Conservation (phyloP, 495 filamentous ascomycete species). For the Lentithecium fluviatile region DNA sequence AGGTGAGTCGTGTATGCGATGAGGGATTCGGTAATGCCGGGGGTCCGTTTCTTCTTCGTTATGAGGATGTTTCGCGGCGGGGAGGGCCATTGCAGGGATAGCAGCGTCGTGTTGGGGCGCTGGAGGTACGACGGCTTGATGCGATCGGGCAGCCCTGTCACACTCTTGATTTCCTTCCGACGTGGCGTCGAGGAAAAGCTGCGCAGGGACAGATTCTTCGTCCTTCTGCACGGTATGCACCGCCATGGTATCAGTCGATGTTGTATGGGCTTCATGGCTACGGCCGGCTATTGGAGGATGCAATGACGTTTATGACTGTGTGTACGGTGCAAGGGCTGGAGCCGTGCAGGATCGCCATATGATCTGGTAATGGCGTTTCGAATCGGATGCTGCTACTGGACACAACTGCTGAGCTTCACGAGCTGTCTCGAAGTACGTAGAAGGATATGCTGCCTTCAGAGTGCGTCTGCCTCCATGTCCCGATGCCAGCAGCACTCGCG, state of each 20-base stretch:
- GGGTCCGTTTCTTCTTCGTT: constrained; percentile 78
- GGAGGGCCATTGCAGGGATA: constrained; percentile 83
- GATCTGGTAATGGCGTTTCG: background rate
- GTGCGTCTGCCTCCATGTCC: too few relatives aligned
- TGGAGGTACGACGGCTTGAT: constrained; percentile 59
- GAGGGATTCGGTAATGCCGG: constrained; percentile 67
- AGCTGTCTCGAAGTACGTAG: too few relatives aligned
- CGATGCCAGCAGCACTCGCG: too few relatives aligned
- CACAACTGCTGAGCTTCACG: too few relatives aligned
- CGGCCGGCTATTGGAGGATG: background rate
- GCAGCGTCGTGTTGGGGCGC: constrained; percentile 60
- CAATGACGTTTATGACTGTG: background rate
- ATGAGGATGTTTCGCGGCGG: constrained; percentile 88
- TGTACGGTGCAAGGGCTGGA: background rate
- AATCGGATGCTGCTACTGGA: constrained; percentile 25
- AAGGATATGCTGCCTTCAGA: too few relatives aligned
- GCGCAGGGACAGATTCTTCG: background rate
- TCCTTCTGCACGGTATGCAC: background rate
- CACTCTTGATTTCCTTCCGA: constrained; percentile 50
- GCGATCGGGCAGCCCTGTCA: constrained; percentile 54
- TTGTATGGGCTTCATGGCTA: background rate
- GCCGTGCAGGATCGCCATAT: background rate
- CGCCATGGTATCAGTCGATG: background rate
- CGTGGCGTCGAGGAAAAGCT: constrained; percentile 49
- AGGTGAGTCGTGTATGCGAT: constrained; percentile 82